These are phyloP conservation scores for Rhynchospora breviuscula DNA, from an alignment of 176 grass and related monocot genomes.

Conservation along the genomic window DNA sequence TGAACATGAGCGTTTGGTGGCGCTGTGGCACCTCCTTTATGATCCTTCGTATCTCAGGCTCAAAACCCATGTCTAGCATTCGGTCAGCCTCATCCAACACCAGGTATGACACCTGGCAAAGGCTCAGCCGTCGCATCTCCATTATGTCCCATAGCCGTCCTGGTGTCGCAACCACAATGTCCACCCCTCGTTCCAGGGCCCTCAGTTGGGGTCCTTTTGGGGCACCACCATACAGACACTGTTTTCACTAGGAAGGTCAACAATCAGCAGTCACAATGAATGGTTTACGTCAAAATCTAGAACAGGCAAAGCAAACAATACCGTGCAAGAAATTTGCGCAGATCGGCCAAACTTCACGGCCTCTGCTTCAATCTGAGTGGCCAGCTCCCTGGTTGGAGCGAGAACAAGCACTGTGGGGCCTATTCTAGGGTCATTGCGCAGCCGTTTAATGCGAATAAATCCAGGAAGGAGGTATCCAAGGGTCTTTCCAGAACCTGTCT, in stretches of 20 bases:
- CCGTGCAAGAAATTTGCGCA: conserved; percentile 84
- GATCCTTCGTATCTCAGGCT: conserved; percentile 94
- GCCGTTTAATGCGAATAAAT: conserved; percentile 80
- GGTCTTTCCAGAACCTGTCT: conserved; percentile 97
- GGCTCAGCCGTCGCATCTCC: conserved; percentile 46
- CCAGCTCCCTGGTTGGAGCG: conserved; percentile 93
- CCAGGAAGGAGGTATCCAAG: conserved; percentile 93
- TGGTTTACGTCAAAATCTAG: not conserved
- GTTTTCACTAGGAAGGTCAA: conserved; percentile 10
- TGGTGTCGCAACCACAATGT: conserved; percentile 97
- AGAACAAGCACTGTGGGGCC: conserved; percentile 87
- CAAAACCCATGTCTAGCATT: conserved; percentile 36
- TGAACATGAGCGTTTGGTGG: conserved; percentile 98
- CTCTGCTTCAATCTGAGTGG: conserved; percentile 92
- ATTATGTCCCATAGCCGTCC: conserved; percentile 94
- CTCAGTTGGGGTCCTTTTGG: conserved; percentile 93
- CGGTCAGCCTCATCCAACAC: conserved; percentile 30
- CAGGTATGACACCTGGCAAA: conserved; percentile 26
- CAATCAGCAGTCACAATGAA: conserved; percentile 10
- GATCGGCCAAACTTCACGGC: conserved; percentile 85
- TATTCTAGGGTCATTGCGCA: conserved; percentile 59
- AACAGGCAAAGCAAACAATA: conserved; percentile 31
- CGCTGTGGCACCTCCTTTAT: conserved; percentile 69
- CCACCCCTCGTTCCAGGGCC: conserved; percentile 88
- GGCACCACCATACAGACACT: conserved; percentile 97